These are phyloP conservation scores for Houttuynia cordata DNA, from an alignment of 164 flowering plant genomes.

Conservation along the genomic window DNA sequence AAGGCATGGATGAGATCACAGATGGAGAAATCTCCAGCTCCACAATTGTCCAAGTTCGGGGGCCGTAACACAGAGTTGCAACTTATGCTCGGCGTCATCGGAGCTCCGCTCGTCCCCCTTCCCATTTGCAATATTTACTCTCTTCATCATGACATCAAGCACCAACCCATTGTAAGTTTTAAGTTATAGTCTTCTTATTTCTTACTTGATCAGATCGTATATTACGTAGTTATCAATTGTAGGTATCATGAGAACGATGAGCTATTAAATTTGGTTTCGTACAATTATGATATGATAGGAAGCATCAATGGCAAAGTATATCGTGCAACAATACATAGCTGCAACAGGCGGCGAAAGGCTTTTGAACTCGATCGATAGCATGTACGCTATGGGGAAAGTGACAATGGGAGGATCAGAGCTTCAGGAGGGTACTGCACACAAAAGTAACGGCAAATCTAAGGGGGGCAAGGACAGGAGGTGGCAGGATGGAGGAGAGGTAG, in stretches of 20 bases:
- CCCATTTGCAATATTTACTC: constrained; percentile 31
- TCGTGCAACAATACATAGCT: constrained; percentile 80
- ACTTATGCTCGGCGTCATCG: constrained; percentile 67
- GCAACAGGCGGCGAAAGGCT: constrained; percentile 74
- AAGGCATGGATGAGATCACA: constrained; percentile 55
- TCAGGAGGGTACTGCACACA: constrained; percentile 25
- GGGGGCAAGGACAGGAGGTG: constrained; percentile 27
- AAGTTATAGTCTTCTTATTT: not conserved
- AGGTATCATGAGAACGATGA: not conserved
- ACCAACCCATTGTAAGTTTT: constrained; percentile 57
- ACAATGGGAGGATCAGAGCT: constrained; percentile 57
- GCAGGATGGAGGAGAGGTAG: constrained; percentile 57
- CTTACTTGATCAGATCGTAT: not conserved
- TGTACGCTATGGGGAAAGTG: constrained; percentile 94
- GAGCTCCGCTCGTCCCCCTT: constrained; percentile 76
- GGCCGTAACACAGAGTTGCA: constrained; percentile 53
- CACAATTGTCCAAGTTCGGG: constrained; percentile 19
- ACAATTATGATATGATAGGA: constrained; percentile 35
- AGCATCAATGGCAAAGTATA: constrained; percentile 76
- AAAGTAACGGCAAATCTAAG: constrained; percentile 7
- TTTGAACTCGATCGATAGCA: constrained; percentile 45
- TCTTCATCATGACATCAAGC: constrained; percentile 33
- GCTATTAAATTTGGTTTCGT: not conserved
- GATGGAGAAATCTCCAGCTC: constrained; percentile 16
- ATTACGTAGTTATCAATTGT: no score